These are phyloP conservation scores for Tetracladium setigerum DNA, from an alignment of 495 filamentous ascomycete genomes.

Conservation along the genomic window DNA sequence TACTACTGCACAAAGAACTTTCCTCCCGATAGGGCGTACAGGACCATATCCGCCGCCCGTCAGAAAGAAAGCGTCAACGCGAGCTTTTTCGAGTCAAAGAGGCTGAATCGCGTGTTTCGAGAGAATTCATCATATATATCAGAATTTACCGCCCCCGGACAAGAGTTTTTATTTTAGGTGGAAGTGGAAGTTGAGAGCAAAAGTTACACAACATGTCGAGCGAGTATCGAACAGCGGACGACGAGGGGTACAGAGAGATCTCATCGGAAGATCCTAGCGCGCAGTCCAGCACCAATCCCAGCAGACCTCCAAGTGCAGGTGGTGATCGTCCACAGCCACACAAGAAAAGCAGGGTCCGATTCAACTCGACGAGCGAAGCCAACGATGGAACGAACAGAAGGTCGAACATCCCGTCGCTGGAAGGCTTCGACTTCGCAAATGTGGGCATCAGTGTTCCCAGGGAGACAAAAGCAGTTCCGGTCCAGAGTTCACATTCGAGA, in stretches of 20 bases:
- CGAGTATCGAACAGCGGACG: constrained; percentile 6
- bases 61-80: too few relatives aligned
- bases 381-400: constrained; percentile 16
- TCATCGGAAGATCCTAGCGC: constrained; percentile 8
- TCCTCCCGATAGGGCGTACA: too few relatives aligned
- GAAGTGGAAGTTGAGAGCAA: too few relatives aligned
- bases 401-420: constrained; percentile 6
- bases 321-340: neutral
- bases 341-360: constrained; percentile 15
- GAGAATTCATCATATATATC: too few relatives aligned
- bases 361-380: constrained; percentile 19
- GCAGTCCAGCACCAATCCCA: constrained; percentile 11
- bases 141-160: too few relatives aligned
- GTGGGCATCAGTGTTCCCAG: constrained; percentile 1
- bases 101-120: too few relatives aligned
- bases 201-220: constrained; percentile 8
- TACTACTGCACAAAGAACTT: too few relatives aligned
- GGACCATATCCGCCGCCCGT: too few relatives aligned
- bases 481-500: constrained; percentile 4
- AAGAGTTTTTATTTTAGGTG: too few relatives aligned
- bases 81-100: too few relatives aligned
- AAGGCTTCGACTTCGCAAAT: neutral
- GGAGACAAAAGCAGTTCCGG: constrained; percentile 2
- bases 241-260: constrained; percentile 2
- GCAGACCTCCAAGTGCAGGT: constrained; percentile 11